Base-by-base conservation (phyloP, 2,329 filamentous ascomycete species). In the Phoma sp. region DNA sequence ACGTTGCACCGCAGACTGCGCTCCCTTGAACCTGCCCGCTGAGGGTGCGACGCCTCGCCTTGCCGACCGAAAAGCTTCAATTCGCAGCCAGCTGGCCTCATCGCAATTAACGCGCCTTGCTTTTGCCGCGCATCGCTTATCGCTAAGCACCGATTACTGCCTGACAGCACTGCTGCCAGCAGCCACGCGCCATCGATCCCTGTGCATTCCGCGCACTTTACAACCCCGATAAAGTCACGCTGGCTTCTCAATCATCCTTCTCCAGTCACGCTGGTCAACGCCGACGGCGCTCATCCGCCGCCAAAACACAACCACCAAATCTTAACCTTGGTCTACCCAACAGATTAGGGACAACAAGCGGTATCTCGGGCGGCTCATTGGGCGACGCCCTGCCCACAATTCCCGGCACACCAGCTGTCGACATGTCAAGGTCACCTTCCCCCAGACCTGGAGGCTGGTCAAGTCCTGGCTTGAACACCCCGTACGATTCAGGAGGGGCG, bases 391-490 rank as follows among this genome's bases (percentile, higher is more conserved):
- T 76, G 38, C 72, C 74, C 54, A 60, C 71, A 10, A 74, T 76
- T 40, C 73, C 73, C 39, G 72, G 73, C 57, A 76, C 73, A 20
- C 73, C 73, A 49, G 68, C 67, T 30, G 51, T 64, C 47, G 51
- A 70, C 29, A 96, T 96, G 93, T 90, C 92, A 64, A 87, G 92
- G 77, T 96, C 91, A 71, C 91, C 93, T 43, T 96, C 92, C 50
- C 93, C 93, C 58, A 84, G 87, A 59, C 89, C 90, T 67, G 92
- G 91, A 71, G 92, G 92, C 66, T 97, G 93, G 93, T 87, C 91
- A 51, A 95, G 89, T 77, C 92, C 90, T 50, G 91, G 88, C 60
- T 83, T 91, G 71, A 89, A 86, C 69, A 87, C 89, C 56, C 87
- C 85, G 61, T 80, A 77, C 65, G 76, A 77, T 49, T 75, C 79